Percentiles rank a stretch among this genome's conserved stretches.
Conservation (phyloP, 768 basidiomycete genomes). For the Podaxis rugospora region DNA sequence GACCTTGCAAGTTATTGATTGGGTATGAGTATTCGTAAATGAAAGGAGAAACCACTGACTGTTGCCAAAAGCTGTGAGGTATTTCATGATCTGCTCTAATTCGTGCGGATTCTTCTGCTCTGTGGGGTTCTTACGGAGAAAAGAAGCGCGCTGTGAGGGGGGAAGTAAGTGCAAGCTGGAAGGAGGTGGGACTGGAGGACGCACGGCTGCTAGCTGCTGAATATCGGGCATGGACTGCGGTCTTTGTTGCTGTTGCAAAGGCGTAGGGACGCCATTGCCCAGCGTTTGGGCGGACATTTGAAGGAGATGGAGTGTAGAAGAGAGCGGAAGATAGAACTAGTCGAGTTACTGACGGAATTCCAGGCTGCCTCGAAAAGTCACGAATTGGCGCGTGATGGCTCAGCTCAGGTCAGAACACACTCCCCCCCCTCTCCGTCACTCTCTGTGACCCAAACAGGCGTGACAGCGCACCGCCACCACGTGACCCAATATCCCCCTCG, state of each 20-base stretch:
- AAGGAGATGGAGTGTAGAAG: not conserved
- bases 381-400: conserved; percentile 11
- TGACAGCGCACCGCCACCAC: conserved; percentile 16
- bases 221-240: conserved; percentile 30
- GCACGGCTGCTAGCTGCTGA: conserved; percentile 40
- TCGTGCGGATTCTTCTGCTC: conserved; percentile 46
- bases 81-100: conserved; percentile 42
- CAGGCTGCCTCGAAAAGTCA: conserved; percentile 13
- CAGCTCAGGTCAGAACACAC: conserved; percentile 20
- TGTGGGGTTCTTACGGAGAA: conserved; percentile 45
- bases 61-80: conserved; percentile 40
- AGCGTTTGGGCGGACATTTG: conserved; percentile 38
- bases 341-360: not conserved
- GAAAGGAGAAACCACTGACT: conserved; percentile 22
- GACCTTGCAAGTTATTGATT: conserved; percentile 22
- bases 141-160: conserved; percentile 38
- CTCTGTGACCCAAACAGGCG: conserved; percentile 6
- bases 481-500: conserved; percentile 25
- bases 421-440: conserved; percentile 4
- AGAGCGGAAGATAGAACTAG: not conserved
- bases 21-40: not conserved
- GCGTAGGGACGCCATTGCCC: conserved; percentile 30
- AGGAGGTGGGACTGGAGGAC: conserved; percentile 14
- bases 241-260: conserved; percentile 26
- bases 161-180: conserved; percentile 11